Conservation (phyloP, 2,329 filamentous ascomycete species). For the Claviceps sorghi region DNA sequence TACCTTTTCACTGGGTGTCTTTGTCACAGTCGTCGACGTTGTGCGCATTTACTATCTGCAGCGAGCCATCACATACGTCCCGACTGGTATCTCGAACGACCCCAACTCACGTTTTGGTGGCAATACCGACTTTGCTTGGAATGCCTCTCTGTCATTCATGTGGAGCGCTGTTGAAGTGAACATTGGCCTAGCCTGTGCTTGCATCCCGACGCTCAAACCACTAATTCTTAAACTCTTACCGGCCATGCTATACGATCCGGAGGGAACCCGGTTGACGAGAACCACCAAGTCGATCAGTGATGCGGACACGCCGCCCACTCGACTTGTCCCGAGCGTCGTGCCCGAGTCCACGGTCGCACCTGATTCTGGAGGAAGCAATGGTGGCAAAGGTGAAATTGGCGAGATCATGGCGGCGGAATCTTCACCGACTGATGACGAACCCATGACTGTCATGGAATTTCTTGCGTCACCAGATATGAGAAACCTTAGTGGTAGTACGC, state of each 20-base stretch:
- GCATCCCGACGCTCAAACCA: slow-evolving; percentile 84
- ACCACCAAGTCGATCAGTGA: slow-evolving; percentile 16
- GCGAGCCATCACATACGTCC: slow-evolving; percentile 41
- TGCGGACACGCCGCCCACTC: slow-evolving; percentile 15
- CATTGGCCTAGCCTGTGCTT: slow-evolving; percentile 76
- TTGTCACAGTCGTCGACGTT: slow-evolving; percentile 78
- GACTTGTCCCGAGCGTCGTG: slow-evolving; percentile 3
- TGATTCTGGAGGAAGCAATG: background rate
- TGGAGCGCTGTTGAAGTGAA: slow-evolving; percentile 92
- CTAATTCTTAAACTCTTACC: slow-evolving; percentile 54
- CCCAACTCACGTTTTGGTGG: slow-evolving; percentile 34
- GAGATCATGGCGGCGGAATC: background rate
- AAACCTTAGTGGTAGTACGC: slow-evolving; percentile 6
- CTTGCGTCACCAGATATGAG: slow-evolving; percentile 28
- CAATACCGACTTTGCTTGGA: slow-evolving; percentile 47
- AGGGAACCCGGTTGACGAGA: slow-evolving; percentile 22
- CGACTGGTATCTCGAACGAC: slow-evolving; percentile 22
- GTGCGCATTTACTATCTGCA: slow-evolving; percentile 84
- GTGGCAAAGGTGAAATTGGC: background rate
- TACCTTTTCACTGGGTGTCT: slow-evolving; percentile 76
- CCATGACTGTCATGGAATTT: slow-evolving; percentile 29
- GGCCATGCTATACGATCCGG: slow-evolving; percentile 37
- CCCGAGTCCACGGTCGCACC: background rate
- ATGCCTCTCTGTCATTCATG: slow-evolving; percentile 75
- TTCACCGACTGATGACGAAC: slow-evolving; percentile 12